Evolutionary conservation across 805 yeast species (phyloP), one percentile per base, ranked within the genome.

Genomic region (Myxozyma sirexii): DNA sequence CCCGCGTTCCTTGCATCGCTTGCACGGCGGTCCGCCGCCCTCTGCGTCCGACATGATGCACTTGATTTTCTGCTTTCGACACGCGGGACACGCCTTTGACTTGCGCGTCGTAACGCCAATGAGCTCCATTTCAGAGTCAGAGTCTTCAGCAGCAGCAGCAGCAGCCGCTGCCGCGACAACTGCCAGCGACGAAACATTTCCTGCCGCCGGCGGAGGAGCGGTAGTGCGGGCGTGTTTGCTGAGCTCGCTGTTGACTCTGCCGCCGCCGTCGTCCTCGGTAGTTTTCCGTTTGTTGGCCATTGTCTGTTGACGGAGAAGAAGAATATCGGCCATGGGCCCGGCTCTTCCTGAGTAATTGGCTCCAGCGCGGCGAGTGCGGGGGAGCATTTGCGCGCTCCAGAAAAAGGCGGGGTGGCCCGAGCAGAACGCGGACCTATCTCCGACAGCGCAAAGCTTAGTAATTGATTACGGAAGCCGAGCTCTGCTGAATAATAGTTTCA

Each of bases 61-160:
- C 33, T 50, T 55, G 35, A 55, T 59, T 57, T 59, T 59, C 17
- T 59, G 60, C 33, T 59, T 59, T 15, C 63, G 46, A 52, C 63
- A 59, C 7, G 60, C 63, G 17, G 63, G 63, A 23, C 63, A 59
- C 7, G 63, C 63, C 38, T 43, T 55, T 23, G 63, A 56, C 57
- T 59, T 56, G 27, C 63, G 56, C n/a, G 63, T 44, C n/a, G 63
- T 59, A 13, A 53, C 62, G 13, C 54, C 47, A 6, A 57, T 39
- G 15, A 41, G 52, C 27, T 41, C 59, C 27, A 45, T n/a, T 42
- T 56, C 55, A 10, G 44, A 42, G 19, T 41, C 51, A 15, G 54
- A 39, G 1, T 43, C 49, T 13, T 52, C 42, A 23, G 31, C 49
- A 1, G 41, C 47, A 24, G 47, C 55, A 3, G 54, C 54, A 8